These are phyloP conservation scores for Alloteropsis semialata DNA, from an alignment of 176 grass and related monocot genomes.

Conservation along the genomic window DNA sequence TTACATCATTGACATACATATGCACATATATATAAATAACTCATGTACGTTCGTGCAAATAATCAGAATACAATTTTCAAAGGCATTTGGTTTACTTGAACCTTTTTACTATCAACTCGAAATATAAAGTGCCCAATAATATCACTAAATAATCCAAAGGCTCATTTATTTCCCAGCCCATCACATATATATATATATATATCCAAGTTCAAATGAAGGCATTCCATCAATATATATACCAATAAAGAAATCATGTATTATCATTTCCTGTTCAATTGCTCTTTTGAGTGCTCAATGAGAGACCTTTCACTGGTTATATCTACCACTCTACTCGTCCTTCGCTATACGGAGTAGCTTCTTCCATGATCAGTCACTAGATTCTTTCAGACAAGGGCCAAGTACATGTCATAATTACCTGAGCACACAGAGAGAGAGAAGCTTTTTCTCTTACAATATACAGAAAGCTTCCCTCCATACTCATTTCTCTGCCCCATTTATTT, in stretches of 20 bases:
- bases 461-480: neutral
- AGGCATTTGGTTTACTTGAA: neutral
- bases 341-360: conserved; percentile 43
- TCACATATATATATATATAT: too few species aligned
- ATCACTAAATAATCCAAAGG: neutral
- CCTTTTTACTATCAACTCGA: neutral
- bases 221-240: neutral
- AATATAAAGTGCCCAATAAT: neutral
- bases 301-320: neutral
- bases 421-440: neutral
- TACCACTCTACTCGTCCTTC: conserved; percentile 9
- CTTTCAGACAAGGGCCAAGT: conserved; percentile 29
- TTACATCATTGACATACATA: too few species aligned
- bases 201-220: neutral
- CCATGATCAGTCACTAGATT: conserved; percentile 42
- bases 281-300: neutral
- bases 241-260: neutral
- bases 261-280: neutral
- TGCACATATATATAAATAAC: neutral
- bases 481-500: conserved; percentile 20
- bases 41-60: neutral
- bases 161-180: neutral
- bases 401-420: conserved; percentile 15
- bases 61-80: neutral
- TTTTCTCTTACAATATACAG: neutral